Evolutionary conservation across 495 filamentous ascomycete species (phyloP).

Genomic region (Penicillium daleae): DNA sequence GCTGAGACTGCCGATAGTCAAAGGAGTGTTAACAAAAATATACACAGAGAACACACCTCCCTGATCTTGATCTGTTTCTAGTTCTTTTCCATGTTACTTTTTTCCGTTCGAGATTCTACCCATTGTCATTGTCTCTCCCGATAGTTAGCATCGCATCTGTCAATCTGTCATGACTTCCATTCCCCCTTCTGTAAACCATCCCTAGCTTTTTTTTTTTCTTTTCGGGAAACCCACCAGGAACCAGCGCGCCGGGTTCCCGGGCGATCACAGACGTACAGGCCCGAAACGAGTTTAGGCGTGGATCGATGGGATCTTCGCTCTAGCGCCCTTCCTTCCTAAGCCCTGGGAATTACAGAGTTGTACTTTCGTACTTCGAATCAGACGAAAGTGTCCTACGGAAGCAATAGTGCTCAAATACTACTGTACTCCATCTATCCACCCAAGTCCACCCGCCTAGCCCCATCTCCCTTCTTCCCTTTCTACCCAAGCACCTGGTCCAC

Average conservation of each 20-base stretch:
- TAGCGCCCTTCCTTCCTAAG: slow-evolving; percentile 3
- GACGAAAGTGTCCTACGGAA: too few species aligned
- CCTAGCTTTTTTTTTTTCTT: slow-evolving; percentile 2
- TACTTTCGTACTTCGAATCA: slow-evolving; percentile 4
- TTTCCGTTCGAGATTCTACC: neutral
- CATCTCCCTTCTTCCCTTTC: neutral
- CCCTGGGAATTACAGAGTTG: neutral
- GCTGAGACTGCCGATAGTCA: slow-evolving; percentile 7
- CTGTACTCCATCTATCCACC: neutral
- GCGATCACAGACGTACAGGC: slow-evolving; percentile 26
- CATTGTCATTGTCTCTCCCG: neutral
- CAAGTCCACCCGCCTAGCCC: too few species aligned
- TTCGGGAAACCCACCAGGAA: slow-evolving; percentile 27
- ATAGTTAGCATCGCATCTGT: neutral
- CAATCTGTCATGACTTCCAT: neutral
- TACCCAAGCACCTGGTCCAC: slow-evolving; percentile 20
- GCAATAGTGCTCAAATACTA: slow-evolving; percentile 24
- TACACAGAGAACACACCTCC: neutral
- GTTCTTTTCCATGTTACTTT: neutral
- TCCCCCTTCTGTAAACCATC: slow-evolving; percentile 8
- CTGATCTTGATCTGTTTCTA: neutral
- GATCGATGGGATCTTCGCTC: slow-evolving; percentile 21
- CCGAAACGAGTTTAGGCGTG: slow-evolving; percentile 30
- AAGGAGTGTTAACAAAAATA: too few species aligned
- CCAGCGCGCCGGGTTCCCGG: slow-evolving; percentile 35